Evolutionary conservation across 768 basidiomycete genomes (phyloP).

Genomic region (Trametopsis cervina): DNA sequence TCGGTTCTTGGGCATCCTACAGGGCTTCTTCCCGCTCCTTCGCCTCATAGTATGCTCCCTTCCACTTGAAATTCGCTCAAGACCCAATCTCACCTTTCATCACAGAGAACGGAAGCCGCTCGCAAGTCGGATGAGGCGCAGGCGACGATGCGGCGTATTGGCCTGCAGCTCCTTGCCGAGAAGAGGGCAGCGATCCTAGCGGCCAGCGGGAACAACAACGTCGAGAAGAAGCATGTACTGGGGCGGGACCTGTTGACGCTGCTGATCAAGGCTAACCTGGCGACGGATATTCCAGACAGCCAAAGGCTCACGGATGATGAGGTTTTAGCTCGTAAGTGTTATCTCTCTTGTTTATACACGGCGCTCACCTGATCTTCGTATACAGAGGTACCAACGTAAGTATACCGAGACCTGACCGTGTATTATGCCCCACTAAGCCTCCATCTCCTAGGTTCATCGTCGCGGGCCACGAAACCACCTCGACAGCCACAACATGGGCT

Average conservation of each 20-base stretch:
- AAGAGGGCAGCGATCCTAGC: constrained; percentile 28
- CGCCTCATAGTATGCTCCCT: constrained; percentile 16
- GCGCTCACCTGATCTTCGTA: too few species aligned
- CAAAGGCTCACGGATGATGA: constrained; percentile 58
- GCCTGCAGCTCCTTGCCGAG: constrained; percentile 22
- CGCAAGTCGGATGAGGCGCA: constrained; percentile 10
- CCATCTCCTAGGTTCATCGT: constrained; percentile 14
- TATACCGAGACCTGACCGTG: not conserved
- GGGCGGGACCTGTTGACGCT: constrained; percentile 54
- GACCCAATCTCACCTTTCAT: too few species aligned
- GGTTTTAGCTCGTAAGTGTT: constrained; percentile 44
- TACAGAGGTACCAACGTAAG: constrained; percentile 21
- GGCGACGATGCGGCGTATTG: constrained; percentile 21
- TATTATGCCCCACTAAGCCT: not conserved
- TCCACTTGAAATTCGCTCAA: too few species aligned
- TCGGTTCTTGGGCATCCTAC: constrained; percentile 11
- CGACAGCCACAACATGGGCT: constrained; percentile 28
- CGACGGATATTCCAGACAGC: constrained; percentile 45
- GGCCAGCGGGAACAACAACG: constrained; percentile 17
- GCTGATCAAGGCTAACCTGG: constrained; percentile 58
- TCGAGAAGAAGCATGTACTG: constrained; percentile 24
- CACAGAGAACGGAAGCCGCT: constrained; percentile 4
- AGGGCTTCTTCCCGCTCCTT: constrained; percentile 18
- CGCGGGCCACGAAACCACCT: constrained; percentile 31
- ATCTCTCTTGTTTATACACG: not conserved